Base-by-base conservation (phyloP, 2,329 filamentous ascomycete species). In the Calonectria leucothoes region DNA sequence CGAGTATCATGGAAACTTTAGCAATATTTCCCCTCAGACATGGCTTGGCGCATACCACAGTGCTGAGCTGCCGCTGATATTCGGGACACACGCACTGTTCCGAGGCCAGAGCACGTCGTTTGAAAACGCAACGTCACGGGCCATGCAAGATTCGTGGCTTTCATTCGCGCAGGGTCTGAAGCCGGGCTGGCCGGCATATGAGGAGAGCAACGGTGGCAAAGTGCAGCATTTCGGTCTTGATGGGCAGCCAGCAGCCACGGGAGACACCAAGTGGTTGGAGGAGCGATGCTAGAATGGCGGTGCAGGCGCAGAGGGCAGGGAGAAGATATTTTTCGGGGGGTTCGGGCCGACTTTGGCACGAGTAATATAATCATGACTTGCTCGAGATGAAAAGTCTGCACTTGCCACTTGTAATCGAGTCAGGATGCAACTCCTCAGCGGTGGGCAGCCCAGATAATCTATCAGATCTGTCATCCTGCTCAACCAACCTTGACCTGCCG, bases 1-100 rank as follows among this genome's bases (percentile, higher is more conserved):
- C n/a, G 55, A 61, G 33, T 61, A 61, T 23, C 55, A 61, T 39
- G 55, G 55, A 39, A 61, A 61, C 27, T 61, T 61, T 10, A 61
- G 31, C 55, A 61, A 61, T 10, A 61, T 61, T 25, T 61, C 55
- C 2, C 55, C 55, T 20, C 55, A 39, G 33, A n/a, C 55, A 35
- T 61, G 55, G 55, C 33, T 61, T 27, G 55, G 55, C 1, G 55
- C 55, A 29, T 39, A 61, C 23, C 55, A 61, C 23, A 61, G 55
- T 23, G 8, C 55, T 25, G 55, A 61, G 55, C 55, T 61, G 20
- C 55, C 55, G 4, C 20, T 61, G 35, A 15, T 61, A 27, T 61
- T 61, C 8, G 55, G 55, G 23, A 61, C 55, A 12, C 55, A 39
- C 33, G 39, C 55, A 10, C n/a, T 39, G 23, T 61, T 61, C 6